Conservation (phyloP, 2,329 filamentous ascomycete genomes). For the Immersiporthe knoxdaviesiana region DNA sequence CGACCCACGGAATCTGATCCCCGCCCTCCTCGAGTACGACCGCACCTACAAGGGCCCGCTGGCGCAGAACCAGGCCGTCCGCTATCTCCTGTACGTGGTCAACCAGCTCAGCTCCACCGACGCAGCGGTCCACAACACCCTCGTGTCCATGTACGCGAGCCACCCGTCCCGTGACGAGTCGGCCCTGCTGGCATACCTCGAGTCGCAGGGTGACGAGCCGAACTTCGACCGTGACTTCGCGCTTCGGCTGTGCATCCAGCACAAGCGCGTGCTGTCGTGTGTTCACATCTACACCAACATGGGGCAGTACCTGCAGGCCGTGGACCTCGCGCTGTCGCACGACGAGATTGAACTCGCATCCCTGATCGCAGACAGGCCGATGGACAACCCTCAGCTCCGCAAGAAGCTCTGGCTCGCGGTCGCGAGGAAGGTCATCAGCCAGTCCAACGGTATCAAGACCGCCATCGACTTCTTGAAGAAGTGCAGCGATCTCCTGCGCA, state of each 20-base stretch:
- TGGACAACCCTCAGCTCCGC: conserved; percentile 76
- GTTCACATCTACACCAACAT: conserved; percentile 98
- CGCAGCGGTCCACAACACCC: conserved; percentile 92
- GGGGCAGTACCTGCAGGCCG: conserved; percentile 91
- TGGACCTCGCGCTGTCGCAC: conserved; percentile 88
- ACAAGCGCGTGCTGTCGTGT: conserved; percentile 89
- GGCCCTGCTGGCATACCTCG: conserved; percentile 83
- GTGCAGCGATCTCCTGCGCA: conserved; percentile 81
- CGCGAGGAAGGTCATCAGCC: conserved; percentile 88
- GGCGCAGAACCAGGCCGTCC: conserved; percentile 83
- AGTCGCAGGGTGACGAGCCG: conserved; percentile 84
- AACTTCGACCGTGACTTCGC: conserved; percentile 96
- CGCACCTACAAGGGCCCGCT: conserved; percentile 71
- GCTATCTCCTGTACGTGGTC: conserved; percentile 92
- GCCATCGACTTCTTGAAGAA: conserved; percentile 93
- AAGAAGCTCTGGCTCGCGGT: conserved; percentile 97
- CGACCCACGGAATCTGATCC: conserved; percentile 85
- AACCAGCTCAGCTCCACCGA: conserved; percentile 80
- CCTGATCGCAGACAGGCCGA: conserved; percentile 83
- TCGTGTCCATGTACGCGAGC: conserved; percentile 94
- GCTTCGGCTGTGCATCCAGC: conserved; percentile 90
- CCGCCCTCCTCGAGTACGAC: conserved; percentile 92
- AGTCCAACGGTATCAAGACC: conserved; percentile 84
- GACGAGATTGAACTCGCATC: conserved; percentile 88
- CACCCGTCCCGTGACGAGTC: conserved; percentile 82